Evolutionary conservation across 2,329 filamentous ascomycete species (phyloP), one percentile per base, ranked within the genome.

Genomic region (Alternaria incomplexa): DNA sequence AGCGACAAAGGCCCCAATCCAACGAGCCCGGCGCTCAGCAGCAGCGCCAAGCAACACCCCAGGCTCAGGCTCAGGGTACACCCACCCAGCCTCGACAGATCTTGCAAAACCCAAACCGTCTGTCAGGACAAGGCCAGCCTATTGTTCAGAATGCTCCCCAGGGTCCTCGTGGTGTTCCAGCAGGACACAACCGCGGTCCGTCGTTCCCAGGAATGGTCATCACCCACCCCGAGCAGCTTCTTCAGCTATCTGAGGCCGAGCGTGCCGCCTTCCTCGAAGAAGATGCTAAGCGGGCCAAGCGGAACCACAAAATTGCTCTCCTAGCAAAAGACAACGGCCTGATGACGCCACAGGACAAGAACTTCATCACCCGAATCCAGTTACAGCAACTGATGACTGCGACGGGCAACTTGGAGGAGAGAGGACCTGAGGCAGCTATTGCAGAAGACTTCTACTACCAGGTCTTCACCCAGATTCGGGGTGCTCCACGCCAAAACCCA

Each of bases 331-430:
- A 97, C 73, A 99, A 99, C 75, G 96, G 96, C 23, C 83, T 99
- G 64, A 99, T 99, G 96, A 99, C 96, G 5, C 96, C 96, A 0
- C 95, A 98, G 77, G 96, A 99, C 82, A 99, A 99, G 85, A 99
- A 97, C 79, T 99, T 98, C 81, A 97, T 99, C 70, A 98, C 96
- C 6, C 90, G 96, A 17, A 99, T 99, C 68, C 96, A 99, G 79
- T 86, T 99, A 56, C 96, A 99, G 82, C 96, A 99, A 78, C 87
- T 99, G 36, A 93, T 99, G 57, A 90, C 95, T 11, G 94, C 96
- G 9, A 97, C 93, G 23, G 95, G 95, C 10, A 96, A 93, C 73
- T 87, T 93, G 5, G 90, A 90, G 56, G 93, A 97, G 65, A 87
- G 90, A 48, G 91, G 91, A 48, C 88, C 89, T 0, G 94, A 98